Conservation (phyloP, 2,329 filamentous ascomycete genomes). For the Exophiala oligosperma region DNA sequence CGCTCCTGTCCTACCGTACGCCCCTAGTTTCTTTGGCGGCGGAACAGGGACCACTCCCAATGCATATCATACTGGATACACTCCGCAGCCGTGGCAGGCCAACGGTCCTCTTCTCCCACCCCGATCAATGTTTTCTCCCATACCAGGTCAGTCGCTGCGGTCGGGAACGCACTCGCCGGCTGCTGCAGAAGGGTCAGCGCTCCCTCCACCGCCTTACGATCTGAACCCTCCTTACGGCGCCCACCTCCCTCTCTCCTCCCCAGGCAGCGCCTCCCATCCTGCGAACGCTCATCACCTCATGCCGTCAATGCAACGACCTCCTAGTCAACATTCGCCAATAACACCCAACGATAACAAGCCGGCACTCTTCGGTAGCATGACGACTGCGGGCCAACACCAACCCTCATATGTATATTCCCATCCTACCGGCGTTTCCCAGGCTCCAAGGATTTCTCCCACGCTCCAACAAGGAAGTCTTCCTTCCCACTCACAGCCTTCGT, state of each 20-base stretch:
- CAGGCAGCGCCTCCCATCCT: slow-evolving; percentile 28
- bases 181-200: slow-evolving; percentile 52
- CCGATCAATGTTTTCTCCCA: slow-evolving; percentile 59
- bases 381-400: slow-evolving; percentile 49
- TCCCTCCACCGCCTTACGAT: slow-evolving; percentile 69
- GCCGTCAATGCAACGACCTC: slow-evolving; percentile 17
- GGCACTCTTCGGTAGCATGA: slow-evolving; percentile 50
- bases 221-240: slow-evolving; percentile 44
- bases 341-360: slow-evolving; percentile 42
- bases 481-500: slow-evolving; percentile 30
- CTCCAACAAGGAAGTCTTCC: slow-evolving; percentile 40
- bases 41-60: slow-evolving; percentile 58
- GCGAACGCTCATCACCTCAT: slow-evolving; percentile 24
- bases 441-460: slow-evolving; percentile 57
- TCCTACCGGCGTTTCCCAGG: slow-evolving; percentile 52
- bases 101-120: slow-evolving; percentile 41
- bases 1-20: slow-evolving; percentile 58
- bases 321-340: slow-evolving; percentile 27
- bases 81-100: slow-evolving; percentile 47
- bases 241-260: slow-evolving; percentile 18
- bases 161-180: slow-evolving; percentile 60
- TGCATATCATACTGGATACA: slow-evolving; percentile 49
- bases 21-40: slow-evolving; percentile 58
- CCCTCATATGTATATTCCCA: slow-evolving; percentile 52
- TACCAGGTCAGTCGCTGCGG: slow-evolving; percentile 55